These are phyloP conservation scores for Grosmannia serpens DNA, from an alignment of 2,329 filamentous ascomycete species.

Conservation along the genomic window DNA sequence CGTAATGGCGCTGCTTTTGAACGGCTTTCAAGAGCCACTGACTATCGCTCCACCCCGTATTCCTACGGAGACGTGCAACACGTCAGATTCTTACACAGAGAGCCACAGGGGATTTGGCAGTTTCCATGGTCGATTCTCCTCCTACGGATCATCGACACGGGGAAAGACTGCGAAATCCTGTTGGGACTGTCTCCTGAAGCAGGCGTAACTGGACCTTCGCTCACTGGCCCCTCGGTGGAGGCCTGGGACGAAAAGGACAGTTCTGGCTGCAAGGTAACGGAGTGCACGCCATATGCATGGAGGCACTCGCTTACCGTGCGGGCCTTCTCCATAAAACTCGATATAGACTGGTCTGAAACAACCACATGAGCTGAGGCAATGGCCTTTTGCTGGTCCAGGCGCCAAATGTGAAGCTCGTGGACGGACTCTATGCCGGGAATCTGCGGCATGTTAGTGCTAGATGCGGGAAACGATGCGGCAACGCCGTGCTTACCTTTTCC, in stretches of 20 bases:
- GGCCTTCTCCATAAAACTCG: conserved; percentile 48
- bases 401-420: conserved; percentile 66
- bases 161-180: background rate
- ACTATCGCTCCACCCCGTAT: background rate
- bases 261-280: conserved; percentile 60
- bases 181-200: background rate
- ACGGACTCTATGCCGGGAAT: conserved; percentile 55
- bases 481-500: conserved; percentile 38
- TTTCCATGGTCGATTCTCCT: conserved; percentile 18
- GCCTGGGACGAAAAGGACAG: conserved; percentile 8
- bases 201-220: background rate
- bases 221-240: background rate
- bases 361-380: conserved; percentile 61
- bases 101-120: conserved; percentile 42
- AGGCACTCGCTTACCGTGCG: conserved; percentile 56
- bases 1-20: background rate
- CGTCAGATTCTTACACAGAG: conserved; percentile 36
- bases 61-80: conserved; percentile 29
- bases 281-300: conserved; percentile 63
- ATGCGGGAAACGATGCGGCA: background rate
- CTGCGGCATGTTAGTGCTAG: conserved; percentile 20
- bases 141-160: conserved; percentile 13
- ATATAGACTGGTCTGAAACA: conserved; percentile 43
- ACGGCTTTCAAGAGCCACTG: background rate
- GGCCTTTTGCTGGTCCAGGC: conserved; percentile 56